A percentile compares a stretch with the other conserved stretches of the same genome.
phyloP scores from a whole-genome alignment of 2,329 filamentous ascomycete genomes.

The Colletotrichum eleusines region DNA sequence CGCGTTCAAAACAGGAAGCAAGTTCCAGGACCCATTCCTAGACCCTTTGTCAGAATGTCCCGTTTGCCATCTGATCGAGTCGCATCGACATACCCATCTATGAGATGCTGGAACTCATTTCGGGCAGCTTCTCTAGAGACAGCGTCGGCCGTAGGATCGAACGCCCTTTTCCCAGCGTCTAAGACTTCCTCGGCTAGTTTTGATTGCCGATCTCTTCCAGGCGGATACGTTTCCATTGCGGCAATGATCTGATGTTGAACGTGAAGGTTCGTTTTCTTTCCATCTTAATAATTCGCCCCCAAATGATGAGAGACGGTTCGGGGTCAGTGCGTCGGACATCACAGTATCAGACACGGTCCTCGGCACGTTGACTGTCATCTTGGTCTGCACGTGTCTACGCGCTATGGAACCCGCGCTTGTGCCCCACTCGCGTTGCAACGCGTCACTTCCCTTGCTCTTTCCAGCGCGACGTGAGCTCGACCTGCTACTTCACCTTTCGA shows the following conservation, averaged over 20 bases:
- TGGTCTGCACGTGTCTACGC: constrained; percentile 47
- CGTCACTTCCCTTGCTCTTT: constrained; percentile 6
- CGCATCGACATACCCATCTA: constrained; percentile 58
- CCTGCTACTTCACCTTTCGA: background rate
- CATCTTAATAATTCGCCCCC: constrained; percentile 15
- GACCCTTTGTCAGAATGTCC: constrained; percentile 42
- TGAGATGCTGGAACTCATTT: constrained; percentile 59
- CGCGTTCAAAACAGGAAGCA: constrained; percentile 72
- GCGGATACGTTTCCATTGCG: constrained; percentile 33
- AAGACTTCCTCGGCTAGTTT: constrained; percentile 51
- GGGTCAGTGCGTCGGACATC: background rate
- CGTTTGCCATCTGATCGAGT: constrained; percentile 28
- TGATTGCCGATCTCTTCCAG: constrained; percentile 27
- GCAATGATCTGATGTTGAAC: background rate
- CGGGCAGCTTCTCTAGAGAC: constrained; percentile 51
- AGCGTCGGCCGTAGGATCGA: constrained; percentile 56
- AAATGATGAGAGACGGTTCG: background rate
- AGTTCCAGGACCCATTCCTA: constrained; percentile 58
- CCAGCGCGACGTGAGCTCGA: background rate
- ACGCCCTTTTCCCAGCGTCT: constrained; percentile 61
- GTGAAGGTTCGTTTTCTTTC: background rate
- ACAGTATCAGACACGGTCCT: background rate
- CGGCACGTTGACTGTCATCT: background rate
- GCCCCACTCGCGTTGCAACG: background rate
- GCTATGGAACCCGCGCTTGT: background rate